Evolutionary conservation across 306 rosid species (phyloP).

Genomic region (Prunus persica): Prunus_persica_NCBIv2 NC_034009.1:23917501-23918000

Average conservation of each 20-base stretch:
- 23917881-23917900: not conserved
- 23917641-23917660: constrained; percentile 39
- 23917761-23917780: constrained; percentile 35
- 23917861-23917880: not conserved
- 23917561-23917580: constrained; percentile 31
- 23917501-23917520: constrained; percentile 4
- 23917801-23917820: constrained; percentile 9
- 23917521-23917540: no score
- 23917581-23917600: constrained; percentile 28
- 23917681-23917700: constrained; percentile 41
- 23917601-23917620: not conserved
- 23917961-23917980: not conserved
- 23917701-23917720: constrained; percentile 19
- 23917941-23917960: not conserved
- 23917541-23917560: constrained; percentile 22
- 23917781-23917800: constrained; percentile 40
- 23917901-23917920: not conserved
- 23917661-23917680: constrained; percentile 81
- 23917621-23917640: not conserved
- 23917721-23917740: no score
- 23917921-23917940: not conserved
- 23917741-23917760: constrained; percentile 43
- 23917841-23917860: not conserved
- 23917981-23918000: not conserved
- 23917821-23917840: not conserved